These are phyloP conservation scores for Sphagnum tenellum DNA, from an alignment of 225 moss, liverwort and hornwort species.

Conservation along the genomic window DNA sequence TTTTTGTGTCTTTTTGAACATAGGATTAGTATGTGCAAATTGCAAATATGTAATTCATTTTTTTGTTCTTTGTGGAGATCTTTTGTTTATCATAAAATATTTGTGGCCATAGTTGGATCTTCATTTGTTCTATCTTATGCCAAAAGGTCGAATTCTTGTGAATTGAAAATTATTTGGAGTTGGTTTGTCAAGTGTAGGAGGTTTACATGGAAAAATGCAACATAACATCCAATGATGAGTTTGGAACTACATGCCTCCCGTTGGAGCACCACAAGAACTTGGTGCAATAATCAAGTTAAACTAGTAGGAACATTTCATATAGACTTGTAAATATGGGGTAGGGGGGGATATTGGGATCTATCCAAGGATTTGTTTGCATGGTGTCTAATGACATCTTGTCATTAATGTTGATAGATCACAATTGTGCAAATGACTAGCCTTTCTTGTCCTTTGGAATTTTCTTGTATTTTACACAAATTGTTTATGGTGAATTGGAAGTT, in stretches of 20 bases:
- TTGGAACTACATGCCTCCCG: slow-evolving; percentile 37
- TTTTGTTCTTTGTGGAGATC: neutral
- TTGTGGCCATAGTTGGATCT: neutral
- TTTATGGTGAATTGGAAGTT: too few species aligned
- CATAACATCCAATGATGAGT: slow-evolving; percentile 25
- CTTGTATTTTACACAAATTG: too few species aligned
- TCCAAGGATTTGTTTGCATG: too few species aligned
- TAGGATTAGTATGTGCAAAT: too few species aligned
- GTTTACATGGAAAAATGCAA: slow-evolving; percentile 58
- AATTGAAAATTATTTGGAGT: neutral
- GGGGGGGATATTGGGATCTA: too few species aligned
- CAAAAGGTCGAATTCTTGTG: neutral
- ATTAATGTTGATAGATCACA: too few species aligned
- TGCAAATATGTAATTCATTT: neutral
- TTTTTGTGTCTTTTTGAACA: neutral
- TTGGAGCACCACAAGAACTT: slow-evolving; percentile 74
- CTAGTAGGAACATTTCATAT: neutral
- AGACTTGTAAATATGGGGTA: too few species aligned
- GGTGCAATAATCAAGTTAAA: slow-evolving; percentile 56
- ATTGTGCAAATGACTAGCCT: too few species aligned
- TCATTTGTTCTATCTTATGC: neutral
- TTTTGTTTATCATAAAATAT: neutral
- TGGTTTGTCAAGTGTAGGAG: slow-evolving; percentile 22
- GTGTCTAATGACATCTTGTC: too few species aligned
- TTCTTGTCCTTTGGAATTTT: too few species aligned